Conservation (phyloP, 495 filamentous ascomycete genomes). For the Hypomontagnella monticulosa region DNA sequence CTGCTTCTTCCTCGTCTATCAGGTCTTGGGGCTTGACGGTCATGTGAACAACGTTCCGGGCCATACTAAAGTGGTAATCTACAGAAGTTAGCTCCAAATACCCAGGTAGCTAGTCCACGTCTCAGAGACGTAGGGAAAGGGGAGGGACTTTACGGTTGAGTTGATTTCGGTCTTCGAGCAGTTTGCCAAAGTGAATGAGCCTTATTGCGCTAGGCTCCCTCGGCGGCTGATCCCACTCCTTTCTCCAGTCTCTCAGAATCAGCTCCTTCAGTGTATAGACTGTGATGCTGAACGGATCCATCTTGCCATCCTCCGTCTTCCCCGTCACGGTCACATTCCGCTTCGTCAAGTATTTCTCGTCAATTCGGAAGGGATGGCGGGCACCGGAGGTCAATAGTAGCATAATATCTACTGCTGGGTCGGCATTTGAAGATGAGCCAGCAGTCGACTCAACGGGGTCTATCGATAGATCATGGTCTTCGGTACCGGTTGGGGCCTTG, state of each 20-base stretch:
- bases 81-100: slow-evolving; percentile 11
- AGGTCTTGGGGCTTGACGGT: slow-evolving; percentile 89
- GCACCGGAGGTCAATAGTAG: slow-evolving; percentile 82
- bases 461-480: slow-evolving; percentile 53
- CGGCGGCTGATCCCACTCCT: slow-evolving; percentile 88
- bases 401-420: slow-evolving; percentile 64
- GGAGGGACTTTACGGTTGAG: slow-evolving; percentile 67
- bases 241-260: slow-evolving; percentile 89
- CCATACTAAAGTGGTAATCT: slow-evolving; percentile 82
- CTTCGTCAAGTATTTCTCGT: slow-evolving; percentile 83
- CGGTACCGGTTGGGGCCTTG: slow-evolving; percentile 29
- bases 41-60: slow-evolving; percentile 90
- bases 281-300: slow-evolving; percentile 87
- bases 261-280: slow-evolving; percentile 92
- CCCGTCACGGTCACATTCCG: slow-evolving; percentile 78
- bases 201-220: slow-evolving; percentile 85
- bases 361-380: slow-evolving; percentile 86
- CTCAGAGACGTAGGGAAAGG: slow-evolving; percentile 1
- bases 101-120: background rate
- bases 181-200: slow-evolving; percentile 86
- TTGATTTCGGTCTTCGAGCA: slow-evolving; percentile 85
- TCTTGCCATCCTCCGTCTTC: slow-evolving; percentile 56
- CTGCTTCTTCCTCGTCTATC: slow-evolving; percentile 84
- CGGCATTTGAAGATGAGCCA: slow-evolving; percentile 51
- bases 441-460: slow-evolving; percentile 51